Evolutionary conservation across 2,329 filamentous ascomycete species (phyloP).

Genomic region (Coniochaeta sp.): DNA sequence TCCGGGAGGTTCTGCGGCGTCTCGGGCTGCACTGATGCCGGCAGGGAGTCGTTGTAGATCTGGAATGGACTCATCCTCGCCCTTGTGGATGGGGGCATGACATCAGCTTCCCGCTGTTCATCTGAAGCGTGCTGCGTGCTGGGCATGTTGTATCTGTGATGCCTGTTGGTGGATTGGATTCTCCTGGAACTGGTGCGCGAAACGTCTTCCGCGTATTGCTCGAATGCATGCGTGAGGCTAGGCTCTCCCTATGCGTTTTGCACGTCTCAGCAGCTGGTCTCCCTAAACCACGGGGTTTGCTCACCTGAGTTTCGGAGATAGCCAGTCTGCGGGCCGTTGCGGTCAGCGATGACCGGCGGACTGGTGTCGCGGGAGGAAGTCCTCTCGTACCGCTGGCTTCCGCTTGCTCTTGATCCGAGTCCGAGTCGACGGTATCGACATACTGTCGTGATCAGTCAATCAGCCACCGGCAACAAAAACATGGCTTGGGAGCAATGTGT

Average conservation of each 20-base stretch:
- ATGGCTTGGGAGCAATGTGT: background rate
- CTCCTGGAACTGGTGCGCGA: background rate
- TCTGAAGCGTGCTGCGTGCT: background rate
- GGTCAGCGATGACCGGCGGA: background rate
- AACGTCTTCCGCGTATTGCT: background rate
- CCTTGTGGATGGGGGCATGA: background rate
- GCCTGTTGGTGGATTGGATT: background rate
- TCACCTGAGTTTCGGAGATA: background rate
- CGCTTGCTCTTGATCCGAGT: background rate
- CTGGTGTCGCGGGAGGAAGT: background rate
- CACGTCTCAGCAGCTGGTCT: background rate
- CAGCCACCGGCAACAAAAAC: background rate
- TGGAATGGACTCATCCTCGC: slow-evolving; percentile 15
- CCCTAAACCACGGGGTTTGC: background rate
- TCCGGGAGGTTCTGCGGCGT: slow-evolving; percentile 43
- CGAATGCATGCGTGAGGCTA: background rate
- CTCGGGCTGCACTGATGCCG: slow-evolving; percentile 38
- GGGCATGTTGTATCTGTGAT: background rate
- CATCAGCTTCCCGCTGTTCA: background rate
- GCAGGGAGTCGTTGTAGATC: slow-evolving; percentile 40
- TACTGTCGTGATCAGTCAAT: background rate
- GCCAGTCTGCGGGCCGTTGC: background rate
- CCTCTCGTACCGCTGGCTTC: background rate
- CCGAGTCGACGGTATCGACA: background rate
- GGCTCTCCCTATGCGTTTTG: background rate